Evolutionary conservation across 768 basidiomycete species (phyloP).

Genomic region (Mycena leptocephala): DNA sequence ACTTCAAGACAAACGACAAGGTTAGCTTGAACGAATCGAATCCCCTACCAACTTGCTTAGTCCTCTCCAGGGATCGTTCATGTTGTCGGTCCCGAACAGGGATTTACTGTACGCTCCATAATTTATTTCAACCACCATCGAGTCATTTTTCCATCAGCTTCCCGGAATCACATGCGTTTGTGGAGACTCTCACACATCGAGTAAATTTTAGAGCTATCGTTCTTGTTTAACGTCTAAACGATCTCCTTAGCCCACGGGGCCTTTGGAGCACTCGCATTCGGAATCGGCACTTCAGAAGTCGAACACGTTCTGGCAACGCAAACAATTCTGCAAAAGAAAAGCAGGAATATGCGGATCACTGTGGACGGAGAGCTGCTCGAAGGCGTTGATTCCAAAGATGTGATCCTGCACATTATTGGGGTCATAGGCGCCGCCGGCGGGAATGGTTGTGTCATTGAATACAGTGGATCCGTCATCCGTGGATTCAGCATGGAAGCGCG

Average conservation of each 20-base stretch:
- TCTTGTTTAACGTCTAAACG: background rate
- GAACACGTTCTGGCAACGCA: constrained; percentile 96
- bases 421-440: constrained; percentile 93
- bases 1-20: constrained; percentile 90
- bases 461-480: constrained; percentile 90
- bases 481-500: constrained; percentile 92
- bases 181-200: constrained; percentile 95
- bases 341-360: constrained; percentile 93
- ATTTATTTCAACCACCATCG: constrained; percentile 1
- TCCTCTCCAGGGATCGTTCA: constrained; percentile 79
- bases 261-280: constrained; percentile 93
- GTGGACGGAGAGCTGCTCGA: constrained; percentile 87
- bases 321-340: constrained; percentile 90
- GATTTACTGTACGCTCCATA: constrained; percentile 77
- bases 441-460: constrained; percentile 92
- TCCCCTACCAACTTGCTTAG: background rate
- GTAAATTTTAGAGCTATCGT: constrained; percentile 63
- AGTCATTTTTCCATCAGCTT: constrained; percentile 58
- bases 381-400: constrained; percentile 92
- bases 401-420: constrained; percentile 92
- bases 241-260: constrained; percentile 86
- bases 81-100: constrained; percentile 94
- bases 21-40: constrained; percentile 50
- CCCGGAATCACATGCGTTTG: constrained; percentile 90
- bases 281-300: constrained; percentile 94